These are phyloP conservation scores for Pseudoturritis turrita DNA, from an alignment of 345 rosid species.

Conservation along the genomic window DNA sequence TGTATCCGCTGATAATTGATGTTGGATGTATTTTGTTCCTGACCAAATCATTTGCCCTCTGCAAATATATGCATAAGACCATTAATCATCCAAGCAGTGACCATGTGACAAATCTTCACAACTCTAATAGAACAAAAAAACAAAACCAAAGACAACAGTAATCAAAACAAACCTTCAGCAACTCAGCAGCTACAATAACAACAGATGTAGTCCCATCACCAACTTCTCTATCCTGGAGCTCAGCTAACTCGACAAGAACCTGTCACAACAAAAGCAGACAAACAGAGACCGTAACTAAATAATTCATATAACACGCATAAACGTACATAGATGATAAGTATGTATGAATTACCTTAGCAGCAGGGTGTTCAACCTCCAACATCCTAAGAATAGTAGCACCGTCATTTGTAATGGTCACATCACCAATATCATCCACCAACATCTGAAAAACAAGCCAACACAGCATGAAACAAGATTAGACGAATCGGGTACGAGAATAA, in stretches of 20 bases:
- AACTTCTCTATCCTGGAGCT: conserved; percentile 95
- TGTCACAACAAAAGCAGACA: conserved; percentile 25
- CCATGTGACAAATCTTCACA: not conserved
- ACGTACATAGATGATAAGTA: not conserved
- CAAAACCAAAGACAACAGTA: not conserved
- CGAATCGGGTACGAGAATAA: not conserved
- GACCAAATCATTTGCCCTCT: conserved; percentile 96
- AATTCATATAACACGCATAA: not conserved
- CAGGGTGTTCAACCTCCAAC: conserved; percentile 97
- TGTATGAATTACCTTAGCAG: conserved; percentile 66
- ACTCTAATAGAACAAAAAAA: not conserved
- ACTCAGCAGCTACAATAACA: conserved; percentile 89
- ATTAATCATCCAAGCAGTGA: conserved; percentile 2
- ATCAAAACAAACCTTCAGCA: conserved; percentile 22
- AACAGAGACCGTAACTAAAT: not conserved
- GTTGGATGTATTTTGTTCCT: conserved; percentile 98
- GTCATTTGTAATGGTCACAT: conserved; percentile 89
- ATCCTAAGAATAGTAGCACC: conserved; percentile 94
- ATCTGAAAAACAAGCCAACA: conserved; percentile 42
- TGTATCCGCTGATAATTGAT: conserved; percentile 89
- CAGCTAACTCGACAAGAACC: conserved; percentile 98
- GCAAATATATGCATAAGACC: conserved; percentile 18
- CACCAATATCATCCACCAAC: conserved; percentile 97
- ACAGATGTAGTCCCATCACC: conserved; percentile 98
- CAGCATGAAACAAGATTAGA: not conserved